A percentile compares a stretch with the other conserved stretches of the same genome.
Conservation (phyloP, 352 stramenopile genomes). For the Lagenidium sp. region DNA sequence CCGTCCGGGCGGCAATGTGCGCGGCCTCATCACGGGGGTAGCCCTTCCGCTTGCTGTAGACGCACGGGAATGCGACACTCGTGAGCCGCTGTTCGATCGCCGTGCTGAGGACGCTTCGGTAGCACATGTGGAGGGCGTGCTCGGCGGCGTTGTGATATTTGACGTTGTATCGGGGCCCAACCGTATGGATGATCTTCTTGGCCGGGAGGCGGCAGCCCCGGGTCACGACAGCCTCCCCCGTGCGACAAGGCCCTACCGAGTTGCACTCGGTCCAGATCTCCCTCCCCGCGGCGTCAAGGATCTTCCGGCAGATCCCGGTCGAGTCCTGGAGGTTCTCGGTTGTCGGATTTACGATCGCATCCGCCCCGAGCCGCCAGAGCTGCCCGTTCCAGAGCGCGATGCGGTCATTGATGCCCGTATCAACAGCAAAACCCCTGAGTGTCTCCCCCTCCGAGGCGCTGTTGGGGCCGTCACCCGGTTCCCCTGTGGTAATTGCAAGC, state of each 20-base stretch:
- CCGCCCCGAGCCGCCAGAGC: constrained; percentile 42
- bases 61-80: constrained; percentile 59
- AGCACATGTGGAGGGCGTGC: constrained; percentile 77
- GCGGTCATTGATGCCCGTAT: constrained; percentile 29
- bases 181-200: constrained; percentile 69
- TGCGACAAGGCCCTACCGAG: constrained; percentile 50
- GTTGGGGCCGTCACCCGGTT: no score
- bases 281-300: constrained; percentile 61
- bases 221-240: constrained; percentile 77
- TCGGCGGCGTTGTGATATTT: constrained; percentile 75
- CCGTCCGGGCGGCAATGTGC: constrained; percentile 57
- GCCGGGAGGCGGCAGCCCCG: constrained; percentile 63
- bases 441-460: no score
- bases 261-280: constrained; percentile 71
- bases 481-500: no score
- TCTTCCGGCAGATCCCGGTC: constrained; percentile 40
- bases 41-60: constrained; percentile 65
- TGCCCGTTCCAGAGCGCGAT: constrained; percentile 47
- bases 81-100: constrained; percentile 58
- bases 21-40: constrained; percentile 76
- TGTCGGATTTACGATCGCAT: constrained; percentile 75
- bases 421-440: constrained; percentile 23
- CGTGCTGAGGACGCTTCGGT: constrained; percentile 47
- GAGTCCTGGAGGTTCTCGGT: constrained; percentile 65
- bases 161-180: constrained; percentile 73